Percentiles rank a stretch among this genome's conserved stretches.
These are phyloP conservation scores for Cryptosporidium xiaoi DNA, from an alignment of 169 alveolate genomes.

Conservation along the genomic window DNA sequence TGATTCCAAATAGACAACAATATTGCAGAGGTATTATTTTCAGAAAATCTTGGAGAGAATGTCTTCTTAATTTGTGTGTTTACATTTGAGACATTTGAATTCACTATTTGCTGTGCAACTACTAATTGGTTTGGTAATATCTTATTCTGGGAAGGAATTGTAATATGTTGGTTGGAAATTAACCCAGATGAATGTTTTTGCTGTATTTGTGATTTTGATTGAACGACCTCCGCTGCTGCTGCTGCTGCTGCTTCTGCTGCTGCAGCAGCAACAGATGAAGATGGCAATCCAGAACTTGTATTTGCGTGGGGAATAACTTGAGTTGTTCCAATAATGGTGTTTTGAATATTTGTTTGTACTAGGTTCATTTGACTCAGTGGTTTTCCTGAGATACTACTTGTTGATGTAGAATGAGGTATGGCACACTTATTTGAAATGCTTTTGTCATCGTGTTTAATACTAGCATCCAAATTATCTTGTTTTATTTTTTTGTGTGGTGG, in stretches of 20 bases:
- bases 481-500: constrained; percentile 41
- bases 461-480: constrained; percentile 6
- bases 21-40: constrained; percentile 41
- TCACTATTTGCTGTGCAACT: constrained; percentile 2
- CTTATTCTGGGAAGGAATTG: constrained; percentile 13
- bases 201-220: constrained; percentile 51
- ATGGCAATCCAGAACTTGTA: neutral
- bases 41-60: constrained; percentile 71
- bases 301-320: neutral
- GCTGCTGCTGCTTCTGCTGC: constrained; percentile 71
- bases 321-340: neutral
- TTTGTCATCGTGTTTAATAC: neutral
- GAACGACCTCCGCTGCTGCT: constrained; percentile 65
- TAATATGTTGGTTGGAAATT: neutral
- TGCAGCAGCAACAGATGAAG: constrained; percentile 19
- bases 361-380: neutral
- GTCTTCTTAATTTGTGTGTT: constrained; percentile 27
- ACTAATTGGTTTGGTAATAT: neutral
- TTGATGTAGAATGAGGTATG: constrained; percentile 19
- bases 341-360: neutral
- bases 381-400: neutral
- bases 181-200: constrained; percentile 15
- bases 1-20: constrained; percentile 66
- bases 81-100: constrained; percentile 7
- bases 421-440: constrained; percentile 1